A percentile compares a stretch with the other conserved stretches of the same genome.
These are phyloP conservation scores for Cladosporium velox DNA, from an alignment of 2,329 filamentous ascomycete genomes.

Conservation along the genomic window DNA sequence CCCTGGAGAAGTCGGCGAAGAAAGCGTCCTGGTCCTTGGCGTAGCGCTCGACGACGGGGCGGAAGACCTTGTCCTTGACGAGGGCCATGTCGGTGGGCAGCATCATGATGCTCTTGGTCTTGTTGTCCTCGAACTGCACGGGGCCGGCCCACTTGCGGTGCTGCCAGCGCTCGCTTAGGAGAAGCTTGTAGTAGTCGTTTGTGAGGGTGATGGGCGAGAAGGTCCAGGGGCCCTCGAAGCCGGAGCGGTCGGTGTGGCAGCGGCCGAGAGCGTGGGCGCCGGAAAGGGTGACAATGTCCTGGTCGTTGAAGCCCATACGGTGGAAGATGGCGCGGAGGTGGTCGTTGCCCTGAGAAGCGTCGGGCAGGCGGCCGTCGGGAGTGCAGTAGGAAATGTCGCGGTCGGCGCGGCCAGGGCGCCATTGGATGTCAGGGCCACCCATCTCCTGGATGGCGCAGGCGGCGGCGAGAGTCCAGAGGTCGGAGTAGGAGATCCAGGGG, in stretches of 20 bases:
- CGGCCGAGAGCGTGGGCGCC: conserved; percentile 80
- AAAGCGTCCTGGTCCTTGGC: conserved; percentile 88
- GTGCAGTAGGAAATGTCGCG: conserved; percentile 81
- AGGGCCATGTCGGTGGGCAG: conserved; percentile 88
- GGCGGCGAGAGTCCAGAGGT: conserved; percentile 92
- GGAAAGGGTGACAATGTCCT: conserved; percentile 78
- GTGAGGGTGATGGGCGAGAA: conserved; percentile 89
- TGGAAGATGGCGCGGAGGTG: conserved; percentile 91
- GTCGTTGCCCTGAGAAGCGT: conserved; percentile 73
- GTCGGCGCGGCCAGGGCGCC: conserved; percentile 82
- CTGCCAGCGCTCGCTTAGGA: conserved; percentile 90
- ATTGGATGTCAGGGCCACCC: conserved; percentile 84
- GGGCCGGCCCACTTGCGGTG: conserved; percentile 91
- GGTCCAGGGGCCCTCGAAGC: conserved; percentile 87
- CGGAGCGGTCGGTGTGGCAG: conserved; percentile 85
- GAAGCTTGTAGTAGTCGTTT: conserved; percentile 90
- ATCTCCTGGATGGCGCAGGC: conserved; percentile 91
- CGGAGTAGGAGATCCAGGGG: conserved; percentile 95
- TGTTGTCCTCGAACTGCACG: conserved; percentile 86
- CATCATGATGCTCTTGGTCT: conserved; percentile 93
- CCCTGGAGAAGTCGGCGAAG: conserved; percentile 88
- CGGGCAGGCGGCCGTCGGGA: conserved; percentile 86
- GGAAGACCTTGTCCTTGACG: conserved; percentile 85
- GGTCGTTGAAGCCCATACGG: conserved; percentile 97
- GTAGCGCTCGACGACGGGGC: conserved; percentile 77